Conservation (phyloP, 345 rosid species). For the Erodium maritimum region DNA sequence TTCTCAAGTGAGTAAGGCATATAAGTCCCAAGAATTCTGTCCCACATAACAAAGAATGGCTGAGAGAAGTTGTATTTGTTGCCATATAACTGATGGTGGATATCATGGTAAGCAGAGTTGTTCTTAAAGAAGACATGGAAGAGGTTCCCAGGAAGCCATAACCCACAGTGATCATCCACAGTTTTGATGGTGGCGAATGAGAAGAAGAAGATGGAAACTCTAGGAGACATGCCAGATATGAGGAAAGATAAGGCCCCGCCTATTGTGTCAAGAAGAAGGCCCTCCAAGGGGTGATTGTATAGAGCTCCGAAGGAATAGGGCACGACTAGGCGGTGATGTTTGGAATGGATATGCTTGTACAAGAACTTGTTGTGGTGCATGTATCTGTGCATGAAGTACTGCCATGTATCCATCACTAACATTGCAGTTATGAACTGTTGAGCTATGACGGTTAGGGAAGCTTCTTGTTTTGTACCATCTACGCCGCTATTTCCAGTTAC, state of each 20-base stretch:
- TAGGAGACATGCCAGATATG: conserved; percentile 73
- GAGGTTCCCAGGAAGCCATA: conserved; percentile 74
- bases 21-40: conserved; percentile 69
- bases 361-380: conserved; percentile 80
- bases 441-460: conserved; percentile 40
- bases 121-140: conserved; percentile 61
- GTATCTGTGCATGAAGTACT: conserved; percentile 74
- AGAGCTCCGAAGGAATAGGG: conserved; percentile 82
- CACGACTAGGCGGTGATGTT: conserved; percentile 73
- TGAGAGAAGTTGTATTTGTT: conserved; percentile 74
- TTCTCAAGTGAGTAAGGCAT: conserved; percentile 76
- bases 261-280: conserved; percentile 62
- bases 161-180: conserved; percentile 75
- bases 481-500: conserved; percentile 49
- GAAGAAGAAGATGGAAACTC: conserved; percentile 75
- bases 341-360: conserved; percentile 70
- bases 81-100: conserved; percentile 80
- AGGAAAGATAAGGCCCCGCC: conserved; percentile 79
- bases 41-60: conserved; percentile 77
- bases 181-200: conserved; percentile 83
- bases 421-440: conserved; percentile 63
- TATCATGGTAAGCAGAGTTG: conserved; percentile 77
- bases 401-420: conserved; percentile 77
- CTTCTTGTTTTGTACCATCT: conserved; percentile 17
- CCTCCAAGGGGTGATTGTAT: conserved; percentile 72